Percentiles rank a stretch among this genome's conserved stretches.
These are phyloP conservation scores for Septoria linicola DNA, from an alignment of 2,329 filamentous ascomycete species.

Conservation along the genomic window DNA sequence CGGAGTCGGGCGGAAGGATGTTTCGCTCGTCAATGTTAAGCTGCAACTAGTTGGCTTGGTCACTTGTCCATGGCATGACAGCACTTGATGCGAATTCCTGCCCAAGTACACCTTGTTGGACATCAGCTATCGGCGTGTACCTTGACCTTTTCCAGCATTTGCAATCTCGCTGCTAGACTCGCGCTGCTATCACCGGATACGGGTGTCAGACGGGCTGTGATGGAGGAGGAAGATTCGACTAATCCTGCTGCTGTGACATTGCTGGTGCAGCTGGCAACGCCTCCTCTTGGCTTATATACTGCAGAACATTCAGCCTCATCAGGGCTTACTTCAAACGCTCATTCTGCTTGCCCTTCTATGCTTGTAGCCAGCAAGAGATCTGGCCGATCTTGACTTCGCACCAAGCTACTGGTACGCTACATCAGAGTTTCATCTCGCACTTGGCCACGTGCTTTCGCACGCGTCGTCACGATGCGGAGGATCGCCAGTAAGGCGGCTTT, in stretches of 20 bases:
- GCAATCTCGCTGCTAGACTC: too few relatives aligned
- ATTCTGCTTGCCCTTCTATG: not conserved
- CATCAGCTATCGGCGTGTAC: too few relatives aligned
- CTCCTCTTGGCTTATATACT: too few relatives aligned
- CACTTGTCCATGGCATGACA: not conserved
- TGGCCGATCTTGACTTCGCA: slow-evolving; percentile 3
- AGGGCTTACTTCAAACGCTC: too few relatives aligned
- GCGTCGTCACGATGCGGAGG: not conserved
- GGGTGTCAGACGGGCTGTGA: too few relatives aligned
- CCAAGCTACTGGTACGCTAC: slow-evolving; percentile 2
- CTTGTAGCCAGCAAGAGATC: slow-evolving; percentile 1
- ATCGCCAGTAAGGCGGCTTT: not conserved
- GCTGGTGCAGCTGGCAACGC: too few relatives aligned
- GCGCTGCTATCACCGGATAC: too few relatives aligned
- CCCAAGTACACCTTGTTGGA: not conserved
- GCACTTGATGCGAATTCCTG: not conserved
- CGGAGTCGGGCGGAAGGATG: slow-evolving; percentile 1
- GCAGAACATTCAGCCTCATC: too few relatives aligned
- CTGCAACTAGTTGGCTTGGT: too few relatives aligned
- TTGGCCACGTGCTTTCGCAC: slow-evolving; percentile 8
- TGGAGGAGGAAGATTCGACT: too few relatives aligned
- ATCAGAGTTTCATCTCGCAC: slow-evolving; percentile 2
- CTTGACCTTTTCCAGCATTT: too few relatives aligned
- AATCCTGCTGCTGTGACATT: too few relatives aligned
- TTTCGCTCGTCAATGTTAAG: not conserved